These are phyloP conservation scores for Pholiota microspora DNA, from an alignment of 768 basidiomycete species.

Conservation along the genomic window DNA sequence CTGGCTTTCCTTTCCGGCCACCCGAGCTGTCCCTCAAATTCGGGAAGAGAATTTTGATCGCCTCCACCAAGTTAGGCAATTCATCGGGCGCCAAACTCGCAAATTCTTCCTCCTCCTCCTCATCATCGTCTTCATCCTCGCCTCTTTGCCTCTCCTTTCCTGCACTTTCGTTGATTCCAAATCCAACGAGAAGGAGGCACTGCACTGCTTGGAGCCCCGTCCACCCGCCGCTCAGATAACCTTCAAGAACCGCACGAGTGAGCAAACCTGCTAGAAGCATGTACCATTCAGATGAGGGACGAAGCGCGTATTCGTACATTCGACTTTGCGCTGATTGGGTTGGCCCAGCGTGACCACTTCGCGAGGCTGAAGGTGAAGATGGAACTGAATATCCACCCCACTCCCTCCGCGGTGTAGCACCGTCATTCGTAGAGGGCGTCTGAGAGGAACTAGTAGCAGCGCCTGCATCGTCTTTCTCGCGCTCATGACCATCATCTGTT, in stretches of 20 bases:
- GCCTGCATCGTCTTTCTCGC: neutral
- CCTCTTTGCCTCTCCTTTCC: slow-evolving; percentile 10
- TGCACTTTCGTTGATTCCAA: slow-evolving; percentile 39
- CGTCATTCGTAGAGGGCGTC: neutral
- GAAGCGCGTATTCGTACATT: slow-evolving; percentile 49
- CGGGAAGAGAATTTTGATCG: slow-evolving; percentile 70
- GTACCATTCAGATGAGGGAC: slow-evolving; percentile 81
- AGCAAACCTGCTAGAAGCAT: slow-evolving; percentile 72
- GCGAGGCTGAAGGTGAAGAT: slow-evolving; percentile 11
- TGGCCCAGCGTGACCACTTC: neutral
- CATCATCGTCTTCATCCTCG: neutral
- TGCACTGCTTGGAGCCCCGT: slow-evolving; percentile 67
- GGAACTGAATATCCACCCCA: slow-evolving; percentile 12
- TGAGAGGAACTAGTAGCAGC: neutral
- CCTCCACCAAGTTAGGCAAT: slow-evolving; percentile 64
- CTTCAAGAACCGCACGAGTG: slow-evolving; percentile 82
- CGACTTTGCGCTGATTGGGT: slow-evolving; percentile 17
- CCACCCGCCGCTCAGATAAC: slow-evolving; percentile 83
- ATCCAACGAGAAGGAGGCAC: slow-evolving; percentile 70
- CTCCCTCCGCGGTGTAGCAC: neutral
- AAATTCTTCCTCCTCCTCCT: slow-evolving; percentile 33
- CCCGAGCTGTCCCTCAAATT: slow-evolving; percentile 33
- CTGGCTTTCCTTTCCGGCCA: slow-evolving; percentile 40
- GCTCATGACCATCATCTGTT: slow-evolving; percentile 23
- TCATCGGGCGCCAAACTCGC: slow-evolving; percentile 59